These are phyloP conservation scores for Rhazya stricta DNA, from an alignment of 257 asterid genomes.

Conservation along the genomic window DNA sequence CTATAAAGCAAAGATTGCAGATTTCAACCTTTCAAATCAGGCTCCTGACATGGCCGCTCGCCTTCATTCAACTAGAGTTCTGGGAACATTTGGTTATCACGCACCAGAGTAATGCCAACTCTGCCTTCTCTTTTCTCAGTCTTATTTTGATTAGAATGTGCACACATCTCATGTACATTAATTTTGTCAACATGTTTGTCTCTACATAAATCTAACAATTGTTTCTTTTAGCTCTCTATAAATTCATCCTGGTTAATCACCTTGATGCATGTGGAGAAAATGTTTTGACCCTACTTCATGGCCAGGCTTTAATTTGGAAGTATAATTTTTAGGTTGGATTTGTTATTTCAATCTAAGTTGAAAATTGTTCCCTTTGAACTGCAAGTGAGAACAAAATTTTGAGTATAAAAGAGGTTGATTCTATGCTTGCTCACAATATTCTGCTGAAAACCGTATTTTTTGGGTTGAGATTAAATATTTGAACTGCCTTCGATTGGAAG, in stretches of 20 bases:
- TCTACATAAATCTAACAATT: background rate
- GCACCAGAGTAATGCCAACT: constrained; percentile 82
- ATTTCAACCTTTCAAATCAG: constrained; percentile 92
- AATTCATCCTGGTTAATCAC: background rate
- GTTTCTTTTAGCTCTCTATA: background rate
- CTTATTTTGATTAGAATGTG: background rate
- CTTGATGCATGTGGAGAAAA: background rate
- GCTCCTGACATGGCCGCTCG: constrained; percentile 99
- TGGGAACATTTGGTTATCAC: constrained; percentile 98
- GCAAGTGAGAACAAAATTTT: background rate
- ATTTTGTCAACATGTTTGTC: background rate
- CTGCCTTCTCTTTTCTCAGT: constrained; percentile 11
- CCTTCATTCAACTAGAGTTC: constrained; percentile 94
- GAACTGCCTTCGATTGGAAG: background rate
- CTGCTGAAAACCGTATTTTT: background rate
- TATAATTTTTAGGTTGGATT: background rate
- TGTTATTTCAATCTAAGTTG: background rate
- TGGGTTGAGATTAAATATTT: background rate
- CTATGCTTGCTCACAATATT: background rate
- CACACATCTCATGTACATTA: background rate
- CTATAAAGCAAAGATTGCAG: constrained; percentile 86
- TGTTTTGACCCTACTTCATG: background rate
- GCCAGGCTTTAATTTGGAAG: background rate
- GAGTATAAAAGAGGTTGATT: background rate
- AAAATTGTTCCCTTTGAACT: background rate